Evolutionary conservation across 345 rosid genomes (phyloP).

Genomic region (Populus tremula): DNA sequence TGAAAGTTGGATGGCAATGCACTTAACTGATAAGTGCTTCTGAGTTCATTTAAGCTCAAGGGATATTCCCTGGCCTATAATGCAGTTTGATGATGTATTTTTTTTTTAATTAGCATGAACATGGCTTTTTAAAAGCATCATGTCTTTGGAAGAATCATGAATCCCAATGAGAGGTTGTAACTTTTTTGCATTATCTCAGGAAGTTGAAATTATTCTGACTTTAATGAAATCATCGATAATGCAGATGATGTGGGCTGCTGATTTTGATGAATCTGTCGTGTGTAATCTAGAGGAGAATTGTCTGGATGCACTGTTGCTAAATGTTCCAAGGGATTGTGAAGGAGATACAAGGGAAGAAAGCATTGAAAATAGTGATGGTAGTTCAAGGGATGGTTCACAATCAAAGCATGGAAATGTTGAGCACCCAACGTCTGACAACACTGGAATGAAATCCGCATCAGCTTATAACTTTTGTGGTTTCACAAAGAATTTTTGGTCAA

Average conservation of each 20-base stretch:
- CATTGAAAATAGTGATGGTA: conserved; percentile 37
- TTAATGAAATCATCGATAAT: conserved; percentile 17
- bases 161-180: not conserved
- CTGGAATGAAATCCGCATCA: conserved; percentile 51
- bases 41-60: not conserved
- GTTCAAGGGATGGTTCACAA: conserved; percentile 39
- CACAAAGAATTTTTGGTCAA: conserved; percentile 65
- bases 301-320: conserved; percentile 63
- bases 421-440: conserved; percentile 36
- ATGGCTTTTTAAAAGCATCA: conserved; percentile 1
- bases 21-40: not conserved
- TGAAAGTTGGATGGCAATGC: not conserved
- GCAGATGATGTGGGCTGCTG: conserved; percentile 99
- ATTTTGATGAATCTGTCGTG: conserved; percentile 60
- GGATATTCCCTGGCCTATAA: not conserved
- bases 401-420: conserved; percentile 43
- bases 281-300: conserved; percentile 64
- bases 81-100: not conserved
- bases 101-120: not conserved
- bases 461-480: conserved; percentile 69
- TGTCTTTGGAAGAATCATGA: not conserved
- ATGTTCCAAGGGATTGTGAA: conserved; percentile 44
- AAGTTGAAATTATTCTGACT: conserved; percentile 3
- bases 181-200: not conserved
- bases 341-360: conserved; percentile 44